These are phyloP conservation scores for Hippophae rhamnoides DNA, from an alignment of 306 rosid genomes.

Conservation along the genomic window DNA sequence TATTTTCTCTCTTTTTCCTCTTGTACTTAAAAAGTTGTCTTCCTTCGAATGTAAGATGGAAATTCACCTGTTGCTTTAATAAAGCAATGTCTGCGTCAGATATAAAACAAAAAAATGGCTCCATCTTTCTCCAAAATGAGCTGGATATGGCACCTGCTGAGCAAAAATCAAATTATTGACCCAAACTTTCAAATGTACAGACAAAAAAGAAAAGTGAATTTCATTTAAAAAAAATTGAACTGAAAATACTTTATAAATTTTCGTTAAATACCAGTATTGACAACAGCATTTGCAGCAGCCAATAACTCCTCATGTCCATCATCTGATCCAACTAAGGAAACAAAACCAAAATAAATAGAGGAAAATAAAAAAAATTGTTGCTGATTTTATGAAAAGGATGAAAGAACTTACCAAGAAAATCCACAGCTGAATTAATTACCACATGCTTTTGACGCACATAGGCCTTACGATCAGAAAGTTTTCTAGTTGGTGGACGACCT, in stretches of 20 bases:
- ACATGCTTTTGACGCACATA: slow-evolving; percentile 86
- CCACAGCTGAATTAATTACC: slow-evolving; percentile 52
- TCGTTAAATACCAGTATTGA: slow-evolving; percentile 53
- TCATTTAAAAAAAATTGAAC: too few relatives aligned
- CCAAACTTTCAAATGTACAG: slow-evolving; percentile 14
- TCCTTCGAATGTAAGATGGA: slow-evolving; percentile 8
- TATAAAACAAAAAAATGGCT: slow-evolving; percentile 64
- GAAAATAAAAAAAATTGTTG: slow-evolving; percentile 5
- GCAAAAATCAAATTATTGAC: slow-evolving; percentile 25
- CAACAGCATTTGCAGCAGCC: slow-evolving; percentile 79
- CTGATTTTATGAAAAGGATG: too few relatives aligned
- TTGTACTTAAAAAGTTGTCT: too few relatives aligned
- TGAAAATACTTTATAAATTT: not conserved
- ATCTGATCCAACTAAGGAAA: slow-evolving; percentile 76
- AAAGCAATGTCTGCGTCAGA: slow-evolving; percentile 54
- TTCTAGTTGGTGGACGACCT: slow-evolving; percentile 97
- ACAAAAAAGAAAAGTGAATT: slow-evolving; percentile 17
- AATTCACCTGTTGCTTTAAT: slow-evolving; percentile 71
- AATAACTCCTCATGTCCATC: slow-evolving; percentile 81
- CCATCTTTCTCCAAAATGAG: slow-evolving; percentile 84
- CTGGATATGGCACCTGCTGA: slow-evolving; percentile 58
- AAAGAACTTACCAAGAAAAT: slow-evolving; percentile 60
- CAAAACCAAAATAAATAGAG: slow-evolving; percentile 29
- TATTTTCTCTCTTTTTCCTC: not conserved
- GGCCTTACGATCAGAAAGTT: slow-evolving; percentile 87